Base-by-base conservation (phyloP, 2,329 filamentous ascomycete species). In the Capronia americana region DNA sequence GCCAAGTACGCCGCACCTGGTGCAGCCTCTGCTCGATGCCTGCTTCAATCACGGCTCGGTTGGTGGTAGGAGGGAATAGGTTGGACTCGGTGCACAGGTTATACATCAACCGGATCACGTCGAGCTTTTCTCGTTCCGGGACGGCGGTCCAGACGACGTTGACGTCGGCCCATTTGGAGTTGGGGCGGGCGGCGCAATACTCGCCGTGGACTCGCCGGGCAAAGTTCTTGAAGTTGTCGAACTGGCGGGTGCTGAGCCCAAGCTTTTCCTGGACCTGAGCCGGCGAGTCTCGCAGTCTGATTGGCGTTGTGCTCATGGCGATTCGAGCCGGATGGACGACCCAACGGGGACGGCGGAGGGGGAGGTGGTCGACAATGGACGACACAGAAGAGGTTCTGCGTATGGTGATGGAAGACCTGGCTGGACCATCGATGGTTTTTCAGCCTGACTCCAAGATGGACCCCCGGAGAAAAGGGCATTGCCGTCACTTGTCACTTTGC, bases 151-250 rank as follows among this genome's bases (percentile, higher is more conserved):
- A 70, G 53, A 65, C 62, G n/a, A 63, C 63, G 23, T 64, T 61
- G 55, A 64, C 60, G 34, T 70, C 63, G 28, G 68, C 68, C 68
- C 68, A 70, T 32, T 64, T 68, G 44, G 68, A 70, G 34, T 58
- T 50, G 48, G 68, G 68, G 64, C 65, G 68, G 20, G 63, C 51
- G 30, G 63, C 62, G 51, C 63, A 66, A 57, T 68, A 70, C 44
- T 70, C 68, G 46, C 57, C 57, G 54, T 70, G 68, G n/a, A 58
- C 65, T 26, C 61, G 32, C 10, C 67, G 57, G 17, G 65, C 68
- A 65, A 66, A 66, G 65, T 65, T 64, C 61, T 70, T 70, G 63
- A 70, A 70, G 57, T 68, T 70, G 46, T 70, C 68, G 38, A 65
- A 70, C 32, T 65, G 59, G 48, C 60, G 68, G 32, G 63, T 60